Evolutionary conservation across 345 rosid genomes (phyloP).

Genomic region (Laguncularia racemosa): DNA sequence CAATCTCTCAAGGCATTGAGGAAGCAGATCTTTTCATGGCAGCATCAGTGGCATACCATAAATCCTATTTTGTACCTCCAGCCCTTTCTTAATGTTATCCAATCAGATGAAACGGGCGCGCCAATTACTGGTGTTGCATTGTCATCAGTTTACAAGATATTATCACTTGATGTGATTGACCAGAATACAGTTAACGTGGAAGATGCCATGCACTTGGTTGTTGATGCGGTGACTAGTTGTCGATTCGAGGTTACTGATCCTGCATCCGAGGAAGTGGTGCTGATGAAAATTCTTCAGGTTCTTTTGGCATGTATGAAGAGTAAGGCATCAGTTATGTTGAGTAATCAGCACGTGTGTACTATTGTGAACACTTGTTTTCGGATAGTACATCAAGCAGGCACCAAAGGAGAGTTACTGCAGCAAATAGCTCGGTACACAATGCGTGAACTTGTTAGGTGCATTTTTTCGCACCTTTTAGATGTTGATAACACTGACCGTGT

Average conservation of each 20-base stretch:
- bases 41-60: constrained; percentile 79
- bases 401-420: constrained; percentile 66
- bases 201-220: constrained; percentile 89
- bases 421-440: constrained; percentile 89
- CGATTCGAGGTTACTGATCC: constrained; percentile 98
- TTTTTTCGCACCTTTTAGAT: constrained; percentile 82
- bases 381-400: constrained; percentile 92
- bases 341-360: constrained; percentile 96
- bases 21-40: constrained; percentile 81
- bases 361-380: constrained; percentile 97
- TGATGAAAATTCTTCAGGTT: constrained; percentile 98
- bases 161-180: constrained; percentile 72
- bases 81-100: constrained; percentile 88
- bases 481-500: constrained; percentile 68
- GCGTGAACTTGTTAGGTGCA: constrained; percentile 88
- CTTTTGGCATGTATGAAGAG: constrained; percentile 91
- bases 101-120: constrained; percentile 92
- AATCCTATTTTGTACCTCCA: constrained; percentile 77
- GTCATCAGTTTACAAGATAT: constrained; percentile 84
- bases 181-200: constrained; percentile 69
- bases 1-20: constrained; percentile 83
- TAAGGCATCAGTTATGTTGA: constrained; percentile 83
- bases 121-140: constrained; percentile 87
- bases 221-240: constrained; percentile 95
- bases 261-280: constrained; percentile 93